A percentile compares a stretch with the other conserved stretches of the same genome.
Conservation (phyloP, 1,284 basidiomycete genomes). For the Rhodotorula glutinis region DNA sequence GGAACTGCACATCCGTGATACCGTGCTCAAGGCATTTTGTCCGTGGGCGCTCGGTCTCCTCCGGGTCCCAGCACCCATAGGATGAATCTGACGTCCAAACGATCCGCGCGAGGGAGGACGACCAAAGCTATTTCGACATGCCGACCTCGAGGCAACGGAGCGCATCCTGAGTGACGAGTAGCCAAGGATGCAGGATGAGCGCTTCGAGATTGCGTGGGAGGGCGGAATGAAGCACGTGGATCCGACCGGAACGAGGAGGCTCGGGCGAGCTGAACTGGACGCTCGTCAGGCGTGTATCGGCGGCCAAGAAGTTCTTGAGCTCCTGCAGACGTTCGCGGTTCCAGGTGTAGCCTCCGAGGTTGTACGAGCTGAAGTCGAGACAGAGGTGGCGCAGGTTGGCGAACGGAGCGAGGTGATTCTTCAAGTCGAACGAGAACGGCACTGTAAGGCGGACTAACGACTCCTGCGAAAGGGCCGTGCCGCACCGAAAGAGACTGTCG, state of each 20-base stretch:
- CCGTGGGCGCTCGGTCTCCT: not conserved
- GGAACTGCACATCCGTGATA: not conserved
- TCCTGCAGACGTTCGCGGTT: not conserved
- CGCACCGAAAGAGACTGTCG: not conserved
- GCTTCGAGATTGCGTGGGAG: not conserved
- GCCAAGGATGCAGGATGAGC: not conserved
- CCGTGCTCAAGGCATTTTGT: not conserved
- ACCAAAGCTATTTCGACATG: not conserved
- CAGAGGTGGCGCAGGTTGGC: not conserved
- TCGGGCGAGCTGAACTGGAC: not conserved
- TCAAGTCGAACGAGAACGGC: not conserved
- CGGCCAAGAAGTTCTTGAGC: not conserved
- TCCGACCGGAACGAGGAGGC: not conserved
- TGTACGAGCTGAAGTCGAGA: slow-evolving; percentile 1
- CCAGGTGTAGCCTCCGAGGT: too few species aligned
- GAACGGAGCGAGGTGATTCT: not conserved
- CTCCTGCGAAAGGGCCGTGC: not conserved
- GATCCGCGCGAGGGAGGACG: not conserved
- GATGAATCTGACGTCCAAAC: not conserved
- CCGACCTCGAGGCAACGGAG: not conserved
- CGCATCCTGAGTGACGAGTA: not conserved
- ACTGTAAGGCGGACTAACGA: not conserved
- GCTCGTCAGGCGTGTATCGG: not conserved
- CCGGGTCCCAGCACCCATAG: not conserved
- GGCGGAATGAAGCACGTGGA: too few species aligned